phyloP scores from a whole-genome alignment of 1,139 yeast genomes.

The Taphrina deformans region DNA sequence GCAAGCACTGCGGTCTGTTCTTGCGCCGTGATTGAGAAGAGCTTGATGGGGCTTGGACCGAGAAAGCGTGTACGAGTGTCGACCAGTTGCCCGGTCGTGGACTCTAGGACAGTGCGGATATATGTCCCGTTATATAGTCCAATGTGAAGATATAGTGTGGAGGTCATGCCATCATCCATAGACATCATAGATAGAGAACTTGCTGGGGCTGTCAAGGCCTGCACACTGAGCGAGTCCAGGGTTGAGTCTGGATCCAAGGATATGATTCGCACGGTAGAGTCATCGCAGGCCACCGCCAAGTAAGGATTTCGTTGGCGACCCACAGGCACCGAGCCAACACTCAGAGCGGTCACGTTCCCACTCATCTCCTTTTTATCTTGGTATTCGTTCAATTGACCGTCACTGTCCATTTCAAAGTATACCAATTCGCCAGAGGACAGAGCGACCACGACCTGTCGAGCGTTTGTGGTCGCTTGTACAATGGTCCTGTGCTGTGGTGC shows the following conservation, averaged over 20 bases:
- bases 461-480: constrained; percentile 60
- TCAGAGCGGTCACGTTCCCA: constrained; percentile 55
- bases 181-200: constrained; percentile 53
- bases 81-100: constrained; percentile 61
- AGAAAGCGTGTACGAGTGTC: constrained; percentile 72
- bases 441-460: constrained; percentile 67
- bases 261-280: constrained; percentile 67
- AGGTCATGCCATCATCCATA: constrained; percentile 44
- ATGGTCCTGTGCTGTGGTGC: constrained; percentile 80
- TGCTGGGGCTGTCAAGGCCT: constrained; percentile 65
- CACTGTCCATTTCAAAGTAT: constrained; percentile 75
- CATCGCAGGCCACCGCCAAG: constrained; percentile 70
- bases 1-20: constrained; percentile 47
- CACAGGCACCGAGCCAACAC: constrained; percentile 57
- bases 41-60: constrained; percentile 63
- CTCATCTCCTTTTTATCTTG: constrained; percentile 61
- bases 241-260: constrained; percentile 66
- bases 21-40: constrained; percentile 48
- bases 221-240: constrained; percentile 63
- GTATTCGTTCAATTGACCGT: constrained; percentile 69
- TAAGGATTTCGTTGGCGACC: constrained; percentile 57
- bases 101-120: constrained; percentile 61
- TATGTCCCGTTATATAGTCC: constrained; percentile 84
- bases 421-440: constrained; percentile 72
- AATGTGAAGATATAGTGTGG: constrained; percentile 57